These are phyloP conservation scores for Cryptosporidium sp. DNA, from an alignment of 169 alveolate species.

Conservation along the genomic window DNA sequence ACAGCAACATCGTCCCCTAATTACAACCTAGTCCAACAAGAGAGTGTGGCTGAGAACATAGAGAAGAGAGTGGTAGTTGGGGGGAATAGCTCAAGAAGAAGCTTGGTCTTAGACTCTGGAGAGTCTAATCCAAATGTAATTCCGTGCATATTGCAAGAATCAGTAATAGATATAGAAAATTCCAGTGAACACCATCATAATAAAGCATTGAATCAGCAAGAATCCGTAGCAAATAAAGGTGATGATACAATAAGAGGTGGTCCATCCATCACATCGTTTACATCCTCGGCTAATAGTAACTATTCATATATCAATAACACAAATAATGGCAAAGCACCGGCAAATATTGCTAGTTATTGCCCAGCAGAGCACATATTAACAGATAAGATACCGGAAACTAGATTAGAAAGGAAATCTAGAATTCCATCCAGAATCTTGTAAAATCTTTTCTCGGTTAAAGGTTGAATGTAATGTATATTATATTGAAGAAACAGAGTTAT, in stretches of 20 bases:
- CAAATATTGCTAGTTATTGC: constrained; percentile 56
- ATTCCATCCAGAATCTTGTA: constrained; percentile 51
- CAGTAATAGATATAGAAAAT: not conserved
- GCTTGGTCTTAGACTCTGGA: constrained; percentile 19
- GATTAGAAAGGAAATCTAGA: constrained; percentile 74
- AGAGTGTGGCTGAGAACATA: not conserved
- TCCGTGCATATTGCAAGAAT: constrained; percentile 53
- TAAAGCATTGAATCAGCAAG: not conserved
- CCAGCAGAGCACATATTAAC: constrained; percentile 53
- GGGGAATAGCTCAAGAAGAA: constrained; percentile 29
- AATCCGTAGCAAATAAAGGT: not conserved
- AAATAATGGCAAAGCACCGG: not conserved
- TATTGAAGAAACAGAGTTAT: too few relatives aligned
- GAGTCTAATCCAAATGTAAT: constrained; percentile 18
- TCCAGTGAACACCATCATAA: constrained; percentile 6
- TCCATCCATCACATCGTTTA: not conserved
- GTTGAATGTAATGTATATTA: not conserved
- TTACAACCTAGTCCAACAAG: constrained; percentile 2
- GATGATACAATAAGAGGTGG: not conserved
- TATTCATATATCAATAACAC: constrained; percentile 6
- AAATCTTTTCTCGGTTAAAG: not conserved
- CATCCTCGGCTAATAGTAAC: not conserved
- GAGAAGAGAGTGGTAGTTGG: not conserved
- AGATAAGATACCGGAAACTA: constrained; percentile 61
- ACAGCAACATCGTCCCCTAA: constrained; percentile 71